These are phyloP conservation scores for Monilinia aucupariae DNA, from an alignment of 2,329 filamentous ascomycete genomes.

Conservation along the genomic window DNA sequence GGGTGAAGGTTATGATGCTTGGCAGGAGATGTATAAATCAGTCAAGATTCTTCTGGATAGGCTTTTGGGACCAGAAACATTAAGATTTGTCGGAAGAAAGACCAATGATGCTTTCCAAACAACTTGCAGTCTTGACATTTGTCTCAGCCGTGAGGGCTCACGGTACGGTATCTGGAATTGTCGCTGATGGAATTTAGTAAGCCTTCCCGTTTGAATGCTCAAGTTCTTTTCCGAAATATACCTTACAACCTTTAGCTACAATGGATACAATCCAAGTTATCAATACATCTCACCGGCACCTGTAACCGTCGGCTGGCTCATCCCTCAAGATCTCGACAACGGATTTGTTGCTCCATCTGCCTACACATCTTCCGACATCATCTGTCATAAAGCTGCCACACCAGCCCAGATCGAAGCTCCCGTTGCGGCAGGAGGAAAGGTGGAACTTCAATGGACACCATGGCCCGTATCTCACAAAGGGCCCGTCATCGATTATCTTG, in stretches of 20 bases:
- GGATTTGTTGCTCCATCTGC: constrained; percentile 46
- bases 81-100: neutral
- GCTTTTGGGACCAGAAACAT: neutral
- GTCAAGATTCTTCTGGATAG: neutral
- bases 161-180: constrained; percentile 29
- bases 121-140: constrained; percentile 21
- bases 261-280: constrained; percentile 31
- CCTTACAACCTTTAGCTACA: constrained; percentile 32
- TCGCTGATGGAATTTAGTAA: constrained; percentile 33
- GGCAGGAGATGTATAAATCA: constrained; percentile 1
- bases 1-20: neutral
- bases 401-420: constrained; percentile 47
- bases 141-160: constrained; percentile 27
- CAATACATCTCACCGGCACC: constrained; percentile 37
- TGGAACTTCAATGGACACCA: constrained; percentile 55
- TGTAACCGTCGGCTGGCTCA: constrained; percentile 49
- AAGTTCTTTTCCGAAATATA: neutral
- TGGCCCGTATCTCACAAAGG: constrained; percentile 60
- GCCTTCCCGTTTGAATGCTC: constrained; percentile 1
- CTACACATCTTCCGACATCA: constrained; percentile 49
- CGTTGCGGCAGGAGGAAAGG: constrained; percentile 54
- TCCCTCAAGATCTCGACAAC: constrained; percentile 43
- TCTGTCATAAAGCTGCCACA: constrained; percentile 55
- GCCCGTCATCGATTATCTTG: constrained; percentile 33
- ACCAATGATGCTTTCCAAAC: constrained; percentile 22